Evolutionary conservation across 345 rosid genomes (phyloP), one percentile per base, ranked within the genome.

Genomic region (Citrus inodora): DNA sequence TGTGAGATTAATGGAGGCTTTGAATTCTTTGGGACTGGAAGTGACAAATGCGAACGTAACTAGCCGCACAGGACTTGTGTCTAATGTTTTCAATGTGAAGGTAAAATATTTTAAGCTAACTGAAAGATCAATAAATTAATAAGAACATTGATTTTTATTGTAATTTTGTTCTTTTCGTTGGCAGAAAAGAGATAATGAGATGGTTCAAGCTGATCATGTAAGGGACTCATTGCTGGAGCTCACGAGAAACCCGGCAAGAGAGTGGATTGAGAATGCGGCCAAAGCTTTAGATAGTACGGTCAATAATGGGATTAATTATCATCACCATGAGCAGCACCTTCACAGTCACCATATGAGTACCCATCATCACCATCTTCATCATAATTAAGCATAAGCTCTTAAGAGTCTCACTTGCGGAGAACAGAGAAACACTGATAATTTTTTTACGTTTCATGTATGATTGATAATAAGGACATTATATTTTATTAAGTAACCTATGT

Each of bases 11-110:
- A 84, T 96, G 90, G 97, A 96, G 83, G 97, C 94, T 64, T 75
- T 95, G 82, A 92, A 89, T 83, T 88, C 94, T 28, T 84, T 94
- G 16, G 98, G 98, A n/a, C 83, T 95, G 27, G 97, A 91, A 84
- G 98, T 95, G 7, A 89, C 91, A 55, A 89, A 92, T 84, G 98
- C 90, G 17, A 95, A 95, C 77, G 91, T 91, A 1, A 94, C 94
- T 74, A 90, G 97, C 79, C 89, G 38, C 82, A 83, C 86, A 74
- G 83, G 95, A 70, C 97, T 95, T 42, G 97, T 94, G 66, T 93
- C 98, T 1, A 95, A 94, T 84, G 91, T 96, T 77, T 89, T 96
- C 84, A 88, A 86, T 74, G 99, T 94, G 9, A 90, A 90, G 99
- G 99, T 95, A 85, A 30, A n/a, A 3, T 30, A 9, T 21, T 30